Evolutionary conservation across 2,329 filamentous ascomycete species (phyloP).

Genomic region (Annulohypoxylon truncatum): DNA sequence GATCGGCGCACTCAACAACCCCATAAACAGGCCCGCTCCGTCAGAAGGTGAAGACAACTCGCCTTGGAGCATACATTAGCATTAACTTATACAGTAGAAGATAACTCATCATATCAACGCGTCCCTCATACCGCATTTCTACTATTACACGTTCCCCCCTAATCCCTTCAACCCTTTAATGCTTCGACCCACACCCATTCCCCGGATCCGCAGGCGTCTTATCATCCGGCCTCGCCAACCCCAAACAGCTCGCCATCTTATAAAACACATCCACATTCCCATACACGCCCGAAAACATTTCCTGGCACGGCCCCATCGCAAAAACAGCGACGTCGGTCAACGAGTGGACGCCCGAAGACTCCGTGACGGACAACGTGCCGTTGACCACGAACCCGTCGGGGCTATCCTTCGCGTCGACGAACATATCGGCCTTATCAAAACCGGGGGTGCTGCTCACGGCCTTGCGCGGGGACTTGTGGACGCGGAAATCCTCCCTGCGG

Average conservation of each 20-base stretch:
- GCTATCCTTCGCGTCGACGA: slow-evolving; percentile 75
- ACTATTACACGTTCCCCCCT: background rate
- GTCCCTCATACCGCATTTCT: background rate
- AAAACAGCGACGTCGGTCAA: slow-evolving; percentile 84
- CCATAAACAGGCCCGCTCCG: background rate
- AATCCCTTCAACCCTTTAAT: background rate
- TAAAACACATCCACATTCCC: slow-evolving; percentile 80
- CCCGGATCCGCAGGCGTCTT: slow-evolving; percentile 1
- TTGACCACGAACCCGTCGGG: slow-evolving; percentile 77
- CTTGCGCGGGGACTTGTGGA: slow-evolving; percentile 72
- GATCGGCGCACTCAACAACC: background rate
- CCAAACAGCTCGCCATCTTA: slow-evolving; percentile 76
- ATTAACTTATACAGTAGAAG: slow-evolving; percentile 25
- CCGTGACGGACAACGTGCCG: slow-evolving; percentile 74
- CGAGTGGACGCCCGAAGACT: slow-evolving; percentile 78
- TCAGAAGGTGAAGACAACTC: background rate
- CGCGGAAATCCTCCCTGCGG: slow-evolving; percentile 78
- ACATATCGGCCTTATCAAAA: slow-evolving; percentile 65
- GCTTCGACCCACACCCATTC: slow-evolving; percentile 13
- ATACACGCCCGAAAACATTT: slow-evolving; percentile 77
- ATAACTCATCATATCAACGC: background rate
- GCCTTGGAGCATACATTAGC: background rate
- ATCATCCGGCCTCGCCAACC: slow-evolving; percentile 57
- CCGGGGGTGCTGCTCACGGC: slow-evolving; percentile 68
- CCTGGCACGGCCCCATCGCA: slow-evolving; percentile 81